Conservation (phyloP, 2,329 filamentous ascomycete species). For the Trichothecium roseum region DNA sequence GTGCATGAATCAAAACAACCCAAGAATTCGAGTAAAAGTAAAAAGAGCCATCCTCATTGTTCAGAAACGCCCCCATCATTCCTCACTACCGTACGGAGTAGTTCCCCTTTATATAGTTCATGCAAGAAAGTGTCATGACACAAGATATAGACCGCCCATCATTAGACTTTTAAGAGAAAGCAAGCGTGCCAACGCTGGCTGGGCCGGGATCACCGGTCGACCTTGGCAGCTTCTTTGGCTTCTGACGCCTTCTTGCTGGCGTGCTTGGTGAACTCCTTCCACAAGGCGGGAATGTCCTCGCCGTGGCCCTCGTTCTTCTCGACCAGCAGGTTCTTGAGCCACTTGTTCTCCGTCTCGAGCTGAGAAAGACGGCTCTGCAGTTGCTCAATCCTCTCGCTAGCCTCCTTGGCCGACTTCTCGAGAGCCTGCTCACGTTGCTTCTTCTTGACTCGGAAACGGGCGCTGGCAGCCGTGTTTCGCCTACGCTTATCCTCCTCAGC, state of each 20-base stretch:
- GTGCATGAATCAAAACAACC: no score
- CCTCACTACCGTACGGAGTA: not conserved
- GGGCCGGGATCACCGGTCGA: conserved; percentile 10
- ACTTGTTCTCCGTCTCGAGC: conserved; percentile 75
- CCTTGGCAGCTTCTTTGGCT: conserved; percentile 9
- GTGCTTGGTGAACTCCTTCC: conserved; percentile 39
- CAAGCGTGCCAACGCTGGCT: not conserved
- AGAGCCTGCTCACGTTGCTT: conserved; percentile 86
- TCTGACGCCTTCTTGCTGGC: conserved; percentile 15
- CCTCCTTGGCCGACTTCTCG: conserved; percentile 72
- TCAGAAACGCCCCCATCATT: no score
- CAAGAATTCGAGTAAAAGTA: not conserved
- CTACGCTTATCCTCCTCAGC: conserved; percentile 87
- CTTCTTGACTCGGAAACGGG: conserved; percentile 89
- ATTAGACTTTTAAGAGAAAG: not conserved
- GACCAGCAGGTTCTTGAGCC: conserved; percentile 69
- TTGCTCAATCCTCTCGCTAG: conserved; percentile 64
- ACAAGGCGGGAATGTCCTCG: conserved; percentile 39
- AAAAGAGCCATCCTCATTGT: not conserved
- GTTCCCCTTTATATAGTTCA: not conserved
- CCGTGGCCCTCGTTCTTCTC: conserved; percentile 62
- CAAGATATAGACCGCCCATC: not conserved
- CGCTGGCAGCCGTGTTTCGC: conserved; percentile 79
- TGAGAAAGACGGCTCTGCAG: conserved; percentile 66
- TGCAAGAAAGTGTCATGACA: not conserved